Base-by-base conservation (phyloP, 2,329 filamentous ascomycete genomes). In the Drechmeria coniospora region DNA sequence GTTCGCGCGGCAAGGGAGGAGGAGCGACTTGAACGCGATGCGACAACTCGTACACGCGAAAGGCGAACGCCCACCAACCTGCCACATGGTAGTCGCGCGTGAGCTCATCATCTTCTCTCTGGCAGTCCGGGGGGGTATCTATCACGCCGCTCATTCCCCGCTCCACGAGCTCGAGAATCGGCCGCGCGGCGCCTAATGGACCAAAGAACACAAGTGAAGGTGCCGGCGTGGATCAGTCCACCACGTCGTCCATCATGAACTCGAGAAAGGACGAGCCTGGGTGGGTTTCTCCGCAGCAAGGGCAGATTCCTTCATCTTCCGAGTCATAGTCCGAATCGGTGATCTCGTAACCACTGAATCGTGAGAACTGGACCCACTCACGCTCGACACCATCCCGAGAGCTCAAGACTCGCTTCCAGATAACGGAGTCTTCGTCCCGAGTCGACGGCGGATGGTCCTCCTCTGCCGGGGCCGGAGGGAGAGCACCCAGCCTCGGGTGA, bases 341-440 rank as follows among this genome's bases (percentile, higher is more conserved):
- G 35, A 51, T 41, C 38, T 53, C 50, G 31, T 56, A 53, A 15
- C 56, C 56, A 17, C 43, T 54, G 26, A 37, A 45, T 18, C 54
- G 47, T 27, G 49, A 56, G 36, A 68, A 69, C 20, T 65, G 51
- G 11, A 53, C 46, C 63, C 63, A 69, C n/a, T 47, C 41, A 14
- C 63, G 61, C 18, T 54, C 44, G 10, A 49, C 39, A 0, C 35
- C 38, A 30, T 59, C 57, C 12, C 59, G 54, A 12, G 44, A 45
- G 4, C 50, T 25, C 1, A 63, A 65, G 1, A 68, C 54, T 9
- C 48, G 55, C 40, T 66, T 68, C 61, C 63, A 69, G 13, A 68
- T 54, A 4, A 64, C 57, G 15, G 49, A 47, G 9, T 59, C 56
- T 12, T 57, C 53, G n/a, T 51, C 44, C 32, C 46, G 57, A 14